Evolutionary conservation across 2,329 filamentous ascomycete species (phyloP).

Genomic region (Orbilia ellipsospora): DNA sequence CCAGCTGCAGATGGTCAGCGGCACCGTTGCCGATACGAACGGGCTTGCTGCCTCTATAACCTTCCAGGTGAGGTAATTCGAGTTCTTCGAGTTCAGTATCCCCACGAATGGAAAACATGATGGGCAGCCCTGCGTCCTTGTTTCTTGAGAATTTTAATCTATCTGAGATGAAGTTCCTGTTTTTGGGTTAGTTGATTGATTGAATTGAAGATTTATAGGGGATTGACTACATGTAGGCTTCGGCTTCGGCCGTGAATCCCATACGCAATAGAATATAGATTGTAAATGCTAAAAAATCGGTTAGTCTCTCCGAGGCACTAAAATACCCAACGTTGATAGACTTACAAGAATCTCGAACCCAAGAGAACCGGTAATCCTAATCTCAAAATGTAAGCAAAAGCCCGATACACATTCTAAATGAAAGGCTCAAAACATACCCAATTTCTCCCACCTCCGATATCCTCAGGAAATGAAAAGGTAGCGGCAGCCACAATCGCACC

Average conservation of each 20-base stretch:
- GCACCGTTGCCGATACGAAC: constrained; percentile 82
- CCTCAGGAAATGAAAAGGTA: constrained; percentile 81
- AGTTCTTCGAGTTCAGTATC: constrained; percentile 65
- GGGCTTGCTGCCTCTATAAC: constrained; percentile 76
- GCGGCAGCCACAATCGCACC: constrained; percentile 81
- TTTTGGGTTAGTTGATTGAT: not conserved
- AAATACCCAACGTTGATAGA: constrained; percentile 58
- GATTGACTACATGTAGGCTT: constrained; percentile 72
- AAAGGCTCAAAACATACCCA: constrained; percentile 63
- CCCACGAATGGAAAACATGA: constrained; percentile 84
- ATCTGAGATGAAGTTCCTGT: constrained; percentile 75
- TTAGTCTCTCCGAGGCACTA: constrained; percentile 64
- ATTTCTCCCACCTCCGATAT: constrained; percentile 73
- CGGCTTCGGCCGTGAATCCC: constrained; percentile 79
- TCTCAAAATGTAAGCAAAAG: constrained; percentile 59
- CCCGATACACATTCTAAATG: not conserved
- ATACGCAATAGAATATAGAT: constrained; percentile 74
- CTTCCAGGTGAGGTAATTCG: constrained; percentile 71
- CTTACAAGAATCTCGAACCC: constrained; percentile 76
- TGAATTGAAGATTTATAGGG: not conserved
- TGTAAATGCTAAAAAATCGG: constrained; percentile 56
- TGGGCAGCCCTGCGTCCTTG: constrained; percentile 73
- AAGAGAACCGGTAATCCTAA: constrained; percentile 77
- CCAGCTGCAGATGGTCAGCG: constrained; percentile 79
- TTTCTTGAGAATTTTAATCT: constrained; percentile 73